These are phyloP conservation scores for Amanita phalloides DNA, from an alignment of 768 basidiomycete genomes.

Conservation along the genomic window DNA sequence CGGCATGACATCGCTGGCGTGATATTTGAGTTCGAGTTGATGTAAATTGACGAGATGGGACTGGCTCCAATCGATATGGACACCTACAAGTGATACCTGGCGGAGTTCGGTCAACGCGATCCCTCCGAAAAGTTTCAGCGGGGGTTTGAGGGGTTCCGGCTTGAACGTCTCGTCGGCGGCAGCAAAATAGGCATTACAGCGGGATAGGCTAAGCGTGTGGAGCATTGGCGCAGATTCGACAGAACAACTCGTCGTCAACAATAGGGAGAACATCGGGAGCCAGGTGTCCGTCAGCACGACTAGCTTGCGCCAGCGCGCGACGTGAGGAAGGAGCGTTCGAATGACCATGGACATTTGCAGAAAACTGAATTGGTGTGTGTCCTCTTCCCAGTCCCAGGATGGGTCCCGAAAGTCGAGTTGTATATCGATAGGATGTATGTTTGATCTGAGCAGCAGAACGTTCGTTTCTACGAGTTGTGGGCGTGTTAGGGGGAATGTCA, in stretches of 20 bases:
- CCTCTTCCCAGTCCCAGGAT: conserved; percentile 43
- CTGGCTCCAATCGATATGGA: conserved; percentile 44
- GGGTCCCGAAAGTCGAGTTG: conserved; percentile 50
- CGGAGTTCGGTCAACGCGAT: conserved; percentile 20
- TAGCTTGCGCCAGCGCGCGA: conserved; percentile 33
- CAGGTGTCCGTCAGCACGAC: conserved; percentile 52
- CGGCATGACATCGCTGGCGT: conserved; percentile 47
- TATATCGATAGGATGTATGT: conserved; percentile 34
- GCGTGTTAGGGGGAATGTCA: conserved; percentile 31
- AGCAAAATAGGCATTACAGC: conserved; percentile 52
- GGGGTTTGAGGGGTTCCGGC: conserved; percentile 26
- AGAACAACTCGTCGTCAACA: conserved; percentile 23
- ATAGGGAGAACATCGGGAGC: conserved; percentile 44
- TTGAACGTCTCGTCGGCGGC: conserved; percentile 30
- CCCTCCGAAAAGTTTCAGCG: conserved; percentile 37
- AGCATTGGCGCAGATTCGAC: conserved; percentile 25
- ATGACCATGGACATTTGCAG: conserved; percentile 36
- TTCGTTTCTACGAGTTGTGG: conserved; percentile 25
- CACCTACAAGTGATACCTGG: conserved; percentile 38
- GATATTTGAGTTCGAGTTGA: conserved; percentile 43
- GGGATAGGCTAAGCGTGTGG: conserved; percentile 30
- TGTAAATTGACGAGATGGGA: conserved; percentile 31
- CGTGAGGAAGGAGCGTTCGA: conserved; percentile 32
- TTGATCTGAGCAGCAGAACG: conserved; percentile 35
- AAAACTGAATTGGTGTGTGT: conserved; percentile 30